These are phyloP conservation scores for Tephrocybe rancida DNA, from an alignment of 768 basidiomycete species.

Conservation along the genomic window DNA sequence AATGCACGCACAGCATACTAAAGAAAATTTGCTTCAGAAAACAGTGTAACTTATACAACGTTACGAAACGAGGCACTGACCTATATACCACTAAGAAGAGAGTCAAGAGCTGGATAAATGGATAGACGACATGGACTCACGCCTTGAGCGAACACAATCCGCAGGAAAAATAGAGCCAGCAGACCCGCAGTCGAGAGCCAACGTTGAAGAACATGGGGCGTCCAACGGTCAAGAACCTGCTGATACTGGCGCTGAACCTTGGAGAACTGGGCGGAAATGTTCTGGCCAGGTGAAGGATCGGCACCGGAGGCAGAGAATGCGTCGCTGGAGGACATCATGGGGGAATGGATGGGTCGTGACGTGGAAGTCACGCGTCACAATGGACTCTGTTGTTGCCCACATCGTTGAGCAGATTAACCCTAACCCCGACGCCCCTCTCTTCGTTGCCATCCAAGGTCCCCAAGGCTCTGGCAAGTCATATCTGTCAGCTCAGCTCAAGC, in stretches of 20 bases:
- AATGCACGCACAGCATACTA: slow-evolving; percentile 71
- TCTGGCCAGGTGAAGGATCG: slow-evolving; percentile 51
- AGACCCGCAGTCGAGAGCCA: slow-evolving; percentile 82
- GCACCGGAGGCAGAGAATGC: slow-evolving; percentile 37
- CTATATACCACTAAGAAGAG: slow-evolving; percentile 82
- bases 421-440: slow-evolving; percentile 54
- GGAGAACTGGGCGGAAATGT: slow-evolving; percentile 45
- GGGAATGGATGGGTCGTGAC: slow-evolving; percentile 16
- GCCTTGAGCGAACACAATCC: slow-evolving; percentile 89
- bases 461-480: slow-evolving; percentile 95
- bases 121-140: slow-evolving; percentile 48
- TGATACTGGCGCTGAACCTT: slow-evolving; percentile 81
- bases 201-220: slow-evolving; percentile 86
- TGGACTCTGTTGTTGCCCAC: slow-evolving; percentile 20
- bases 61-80: slow-evolving; percentile 47
- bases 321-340: slow-evolving; percentile 53
- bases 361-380: slow-evolving; percentile 19
- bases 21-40: slow-evolving; percentile 1
- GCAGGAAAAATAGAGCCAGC: slow-evolving; percentile 74
- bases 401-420: slow-evolving; percentile 29
- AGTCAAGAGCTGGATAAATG: slow-evolving; percentile 4
- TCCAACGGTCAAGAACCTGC: slow-evolving; percentile 87
- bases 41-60: slow-evolving; percentile 1
- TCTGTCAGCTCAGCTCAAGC: slow-evolving; percentile 60
- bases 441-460: slow-evolving; percentile 89